Evolutionary conservation across 768 basidiomycete genomes (phyloP), one percentile per base, ranked within the genome.

Genomic region (Neoboletus subvelutipes): DNA sequence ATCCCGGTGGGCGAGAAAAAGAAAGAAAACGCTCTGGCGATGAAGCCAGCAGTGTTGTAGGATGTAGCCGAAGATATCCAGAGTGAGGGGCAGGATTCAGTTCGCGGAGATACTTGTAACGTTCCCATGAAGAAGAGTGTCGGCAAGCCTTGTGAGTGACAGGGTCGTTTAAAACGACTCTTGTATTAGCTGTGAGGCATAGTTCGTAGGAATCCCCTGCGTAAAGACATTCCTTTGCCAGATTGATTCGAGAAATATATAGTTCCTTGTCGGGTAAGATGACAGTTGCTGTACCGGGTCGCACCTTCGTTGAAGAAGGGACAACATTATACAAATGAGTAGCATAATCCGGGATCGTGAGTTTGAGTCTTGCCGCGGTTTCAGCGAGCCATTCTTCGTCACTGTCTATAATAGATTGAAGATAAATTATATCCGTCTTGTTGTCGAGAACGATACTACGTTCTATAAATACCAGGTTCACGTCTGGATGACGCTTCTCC

Each of bases 21-120:
- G 86, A 92, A 18, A 98, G 76, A 73, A 98, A 97, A 6, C 94
- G 84, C 65, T 98, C 95, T 1, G 95, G 95, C 1, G 92, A 94
- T 3, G 94, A 95, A 2, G 88, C 89, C 45, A 97, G 73, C 20
- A 97, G 73, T 5, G 86, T 86, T 0, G 88, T 85, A 1, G 88
- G 88, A 64, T 87, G 83, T 9, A 93, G 76, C 24, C 90, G 87
- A 48, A 92, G 70, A 72, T 85, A 97, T 0, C 85, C 88, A 2
- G 91, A 88, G 73, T 96, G 86, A 6, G 94, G 94, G 3, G 95
- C 93, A 4, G 95, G 93, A 66, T 98, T 98, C 48, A 78, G 76
- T 37, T 77, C 70, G 31, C 92, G 86, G 37, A 97, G 80, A 42
- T 68, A 69, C 64, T 86, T 87, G 75, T 89, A 92, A 39, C 87